phyloP scores from a whole-genome alignment of 108 stramenopile species.

The Cyclotella sp. region DNA sequence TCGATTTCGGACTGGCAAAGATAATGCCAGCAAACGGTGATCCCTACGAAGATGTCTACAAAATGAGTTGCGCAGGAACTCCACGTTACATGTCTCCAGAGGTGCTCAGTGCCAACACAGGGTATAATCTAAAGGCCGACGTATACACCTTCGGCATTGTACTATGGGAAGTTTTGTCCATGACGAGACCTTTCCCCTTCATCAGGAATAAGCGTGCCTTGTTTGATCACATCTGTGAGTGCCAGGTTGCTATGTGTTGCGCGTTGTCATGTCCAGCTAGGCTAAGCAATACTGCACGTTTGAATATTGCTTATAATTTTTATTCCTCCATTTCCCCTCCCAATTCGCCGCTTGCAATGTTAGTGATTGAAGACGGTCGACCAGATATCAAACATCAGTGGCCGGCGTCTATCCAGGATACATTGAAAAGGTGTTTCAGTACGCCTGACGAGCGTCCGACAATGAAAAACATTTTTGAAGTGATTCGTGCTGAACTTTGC shows the following conservation, averaged over 20 bases:
- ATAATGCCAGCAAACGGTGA: constrained; percentile 48
- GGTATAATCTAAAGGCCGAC: constrained; percentile 57
- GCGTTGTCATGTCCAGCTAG: too few species aligned
- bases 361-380: constrained; percentile 14
- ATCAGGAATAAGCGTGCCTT: constrained; percentile 22
- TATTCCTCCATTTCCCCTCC: not conserved
- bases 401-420: constrained; percentile 19
- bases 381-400: constrained; percentile 20
- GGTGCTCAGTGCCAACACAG: constrained; percentile 5
- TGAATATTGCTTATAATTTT: too few species aligned
- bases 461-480: not conserved
- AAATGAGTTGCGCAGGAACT: constrained; percentile 45
- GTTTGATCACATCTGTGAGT: constrained; percentile 33
- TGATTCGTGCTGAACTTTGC: not conserved
- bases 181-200: constrained; percentile 17
- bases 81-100: constrained; percentile 52
- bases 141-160: constrained; percentile 55
- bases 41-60: constrained; percentile 26
- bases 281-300: too few species aligned
- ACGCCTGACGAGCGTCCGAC: constrained; percentile 8
- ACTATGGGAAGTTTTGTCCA: constrained; percentile 52
- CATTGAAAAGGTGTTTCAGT: constrained; percentile 30
- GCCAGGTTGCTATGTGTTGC: not conserved
- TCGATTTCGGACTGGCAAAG: constrained; percentile 68
- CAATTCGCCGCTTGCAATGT: not conserved